These are phyloP conservation scores for Pugionium dolabratum DNA, from an alignment of 345 rosid genomes.

Conservation along the genomic window DNA sequence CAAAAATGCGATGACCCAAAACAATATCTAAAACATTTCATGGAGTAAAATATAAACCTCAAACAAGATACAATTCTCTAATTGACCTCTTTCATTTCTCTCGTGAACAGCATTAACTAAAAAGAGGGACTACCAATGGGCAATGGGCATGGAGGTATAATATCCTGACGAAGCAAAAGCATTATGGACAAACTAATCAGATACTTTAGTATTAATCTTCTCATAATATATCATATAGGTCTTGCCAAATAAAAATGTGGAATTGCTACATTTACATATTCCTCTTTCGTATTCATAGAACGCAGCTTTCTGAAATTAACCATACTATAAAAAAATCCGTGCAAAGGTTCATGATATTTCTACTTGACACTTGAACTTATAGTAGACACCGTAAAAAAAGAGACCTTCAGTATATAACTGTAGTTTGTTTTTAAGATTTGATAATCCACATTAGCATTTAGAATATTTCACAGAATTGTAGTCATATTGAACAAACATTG, in stretches of 20 bases:
- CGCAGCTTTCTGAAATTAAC: constrained; percentile 2
- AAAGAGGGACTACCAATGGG: constrained; percentile 8
- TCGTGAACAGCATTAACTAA: constrained; percentile 37
- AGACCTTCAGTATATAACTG: background rate
- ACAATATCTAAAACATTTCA: no score
- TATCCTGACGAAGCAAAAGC: background rate
- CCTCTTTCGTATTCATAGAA: constrained; percentile 2
- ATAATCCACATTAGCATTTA: background rate
- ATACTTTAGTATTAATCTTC: constrained; percentile 14
- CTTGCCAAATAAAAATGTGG: constrained; percentile 6
- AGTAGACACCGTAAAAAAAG: background rate
- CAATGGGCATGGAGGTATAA: no score
- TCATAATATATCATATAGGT: background rate
- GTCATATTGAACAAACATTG: constrained; percentile 12
- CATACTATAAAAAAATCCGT: background rate
- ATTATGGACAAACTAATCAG: background rate
- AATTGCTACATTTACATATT: background rate
- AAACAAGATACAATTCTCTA: background rate
- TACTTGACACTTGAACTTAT: background rate
- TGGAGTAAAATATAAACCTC: no score
- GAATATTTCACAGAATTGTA: background rate
- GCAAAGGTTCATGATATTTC: background rate
- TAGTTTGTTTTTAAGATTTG: background rate
- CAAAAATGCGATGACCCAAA: no score
- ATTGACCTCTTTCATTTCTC: background rate